Evolutionary conservation across 176 grass and related monocot genomes (phyloP).

Genomic region (Lolium multiflorum): DNA sequence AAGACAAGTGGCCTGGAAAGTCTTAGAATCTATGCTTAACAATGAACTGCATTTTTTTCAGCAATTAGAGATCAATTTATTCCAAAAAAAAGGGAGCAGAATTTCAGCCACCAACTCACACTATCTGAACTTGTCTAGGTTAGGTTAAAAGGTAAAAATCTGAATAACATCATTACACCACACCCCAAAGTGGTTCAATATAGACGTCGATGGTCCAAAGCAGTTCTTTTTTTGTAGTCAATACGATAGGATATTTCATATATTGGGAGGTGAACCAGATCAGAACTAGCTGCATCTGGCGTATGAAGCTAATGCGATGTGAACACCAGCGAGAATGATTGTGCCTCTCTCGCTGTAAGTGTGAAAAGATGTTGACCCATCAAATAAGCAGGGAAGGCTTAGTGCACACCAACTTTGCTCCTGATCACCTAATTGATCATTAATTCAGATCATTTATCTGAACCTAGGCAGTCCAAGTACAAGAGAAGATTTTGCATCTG

Average conservation of each 20-base stretch:
- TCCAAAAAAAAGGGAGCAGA: background rate
- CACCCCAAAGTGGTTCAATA: background rate
- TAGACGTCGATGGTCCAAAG: background rate
- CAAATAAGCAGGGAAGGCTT: too few species aligned
- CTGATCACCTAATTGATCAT: background rate
- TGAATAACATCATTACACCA: background rate
- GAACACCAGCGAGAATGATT: too few species aligned
- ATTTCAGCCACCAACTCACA: background rate
- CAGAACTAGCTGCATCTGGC: too few species aligned
- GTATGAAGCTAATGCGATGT: too few species aligned
- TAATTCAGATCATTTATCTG: background rate
- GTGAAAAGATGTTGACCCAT: too few species aligned
- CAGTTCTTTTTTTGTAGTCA: too few species aligned
- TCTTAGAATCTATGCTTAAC: background rate
- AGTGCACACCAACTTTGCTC: too few species aligned
- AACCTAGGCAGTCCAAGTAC: background rate
- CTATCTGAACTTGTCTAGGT: background rate
- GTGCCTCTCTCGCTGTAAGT: too few species aligned
- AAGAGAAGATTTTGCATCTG: background rate
- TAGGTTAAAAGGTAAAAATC: conserved; percentile 15
- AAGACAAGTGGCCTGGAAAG: background rate
- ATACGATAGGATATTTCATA: too few species aligned
- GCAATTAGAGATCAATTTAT: background rate
- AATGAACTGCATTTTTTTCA: background rate
- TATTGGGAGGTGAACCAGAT: too few species aligned